Conservation (phyloP, 768 basidiomycete species). For the Suillus plorans region DNA sequence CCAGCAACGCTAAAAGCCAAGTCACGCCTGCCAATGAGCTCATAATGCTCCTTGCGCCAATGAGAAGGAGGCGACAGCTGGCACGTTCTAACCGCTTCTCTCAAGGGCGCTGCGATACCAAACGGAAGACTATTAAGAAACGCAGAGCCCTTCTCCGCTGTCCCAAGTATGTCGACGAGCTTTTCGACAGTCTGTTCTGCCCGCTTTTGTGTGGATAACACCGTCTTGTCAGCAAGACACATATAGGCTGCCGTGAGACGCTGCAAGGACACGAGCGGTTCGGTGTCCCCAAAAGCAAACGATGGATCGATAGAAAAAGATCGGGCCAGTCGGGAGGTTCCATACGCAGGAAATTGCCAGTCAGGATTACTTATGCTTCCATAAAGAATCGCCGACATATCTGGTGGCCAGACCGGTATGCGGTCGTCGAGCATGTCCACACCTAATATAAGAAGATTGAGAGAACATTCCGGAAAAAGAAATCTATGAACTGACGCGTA, state of each 20-base stretch:
- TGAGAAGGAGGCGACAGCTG: slow-evolving; percentile 73
- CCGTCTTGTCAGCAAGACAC: slow-evolving; percentile 54
- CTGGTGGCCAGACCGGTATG: slow-evolving; percentile 76
- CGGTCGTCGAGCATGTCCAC: slow-evolving; percentile 60
- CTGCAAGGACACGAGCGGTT: slow-evolving; percentile 55
- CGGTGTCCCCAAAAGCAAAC: slow-evolving; percentile 60
- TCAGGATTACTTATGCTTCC: slow-evolving; percentile 62
- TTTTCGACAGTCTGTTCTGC: slow-evolving; percentile 63
- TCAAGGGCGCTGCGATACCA: slow-evolving; percentile 73
- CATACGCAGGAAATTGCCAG: slow-evolving; percentile 54
- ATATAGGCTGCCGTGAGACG: slow-evolving; percentile 58
- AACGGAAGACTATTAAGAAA: slow-evolving; percentile 61
- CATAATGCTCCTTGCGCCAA: slow-evolving; percentile 55
- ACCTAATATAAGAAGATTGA: slow-evolving; percentile 27
- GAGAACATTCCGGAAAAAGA: not conserved
- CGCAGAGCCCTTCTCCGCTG: slow-evolving; percentile 42
- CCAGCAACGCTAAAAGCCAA: slow-evolving; percentile 31
- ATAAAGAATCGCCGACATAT: slow-evolving; percentile 66
- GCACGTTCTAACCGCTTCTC: slow-evolving; percentile 83
- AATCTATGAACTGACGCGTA: slow-evolving; percentile 18
- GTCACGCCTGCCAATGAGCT: slow-evolving; percentile 31
- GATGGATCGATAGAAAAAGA: slow-evolving; percentile 53
- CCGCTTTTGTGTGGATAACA: slow-evolving; percentile 55
- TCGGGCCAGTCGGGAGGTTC: slow-evolving; percentile 45
- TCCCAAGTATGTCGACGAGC: slow-evolving; percentile 45